These are phyloP conservation scores for Pinguiococcus pyrenoidosus DNA, from an alignment of 108 stramenopile genomes.

Conservation along the genomic window DNA sequence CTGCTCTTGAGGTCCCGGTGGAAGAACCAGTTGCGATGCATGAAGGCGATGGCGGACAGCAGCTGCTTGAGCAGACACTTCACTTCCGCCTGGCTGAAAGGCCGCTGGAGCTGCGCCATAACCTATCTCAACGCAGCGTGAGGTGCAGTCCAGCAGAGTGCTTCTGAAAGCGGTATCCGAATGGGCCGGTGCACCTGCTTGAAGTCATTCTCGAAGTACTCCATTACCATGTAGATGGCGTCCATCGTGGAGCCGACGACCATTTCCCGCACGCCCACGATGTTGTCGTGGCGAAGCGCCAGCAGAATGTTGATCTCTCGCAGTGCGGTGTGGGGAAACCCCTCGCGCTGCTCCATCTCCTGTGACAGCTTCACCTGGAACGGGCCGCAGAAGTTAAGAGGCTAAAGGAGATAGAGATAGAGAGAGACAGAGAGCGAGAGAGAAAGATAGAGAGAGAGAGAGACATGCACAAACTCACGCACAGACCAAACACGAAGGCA, in stretches of 20 bases:
- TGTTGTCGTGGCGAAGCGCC: constrained; percentile 34
- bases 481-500: not conserved
- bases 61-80: constrained; percentile 11
- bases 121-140: too few relatives aligned
- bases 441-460: not conserved
- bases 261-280: constrained; percentile 33
- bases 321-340: constrained; percentile 36
- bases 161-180: too few relatives aligned
- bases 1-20: constrained; percentile 14
- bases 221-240: constrained; percentile 46
- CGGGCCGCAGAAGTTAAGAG: too few relatives aligned
- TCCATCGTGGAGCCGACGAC: constrained; percentile 31
- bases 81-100: constrained; percentile 1
- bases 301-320: constrained; percentile 39
- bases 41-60: constrained; percentile 1
- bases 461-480: too few relatives aligned
- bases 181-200: not conserved
- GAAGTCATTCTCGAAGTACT: constrained; percentile 39
- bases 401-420: not conserved
- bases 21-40: constrained; percentile 8
- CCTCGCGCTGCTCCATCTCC: constrained; percentile 18
- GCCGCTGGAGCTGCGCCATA: too few relatives aligned
- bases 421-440: not conserved
- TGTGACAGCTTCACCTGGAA: constrained; percentile 26
- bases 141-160: too few relatives aligned